These are phyloP conservation scores for Dactylellina drechsleri DNA, from an alignment of 2,329 filamentous ascomycete genomes.

Conservation along the genomic window DNA sequence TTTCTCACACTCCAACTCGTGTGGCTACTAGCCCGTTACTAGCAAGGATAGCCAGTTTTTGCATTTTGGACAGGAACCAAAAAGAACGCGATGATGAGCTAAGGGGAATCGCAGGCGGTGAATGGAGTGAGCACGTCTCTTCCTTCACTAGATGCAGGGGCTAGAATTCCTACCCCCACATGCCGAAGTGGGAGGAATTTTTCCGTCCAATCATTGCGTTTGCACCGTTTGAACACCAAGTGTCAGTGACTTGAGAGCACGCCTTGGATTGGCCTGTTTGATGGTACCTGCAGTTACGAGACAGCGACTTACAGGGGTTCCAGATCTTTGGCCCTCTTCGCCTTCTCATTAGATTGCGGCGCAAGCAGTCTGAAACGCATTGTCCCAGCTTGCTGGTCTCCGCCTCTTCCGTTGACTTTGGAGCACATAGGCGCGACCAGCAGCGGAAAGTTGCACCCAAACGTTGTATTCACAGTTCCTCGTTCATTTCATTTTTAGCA, in stretches of 20 bases:
- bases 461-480: constrained; percentile 14
- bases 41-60: constrained; percentile 25
- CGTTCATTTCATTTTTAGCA: constrained; percentile 1
- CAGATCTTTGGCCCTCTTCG: constrained; percentile 35
- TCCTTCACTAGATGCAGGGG: constrained; percentile 32
- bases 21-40: constrained; percentile 53
- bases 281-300: constrained; percentile 52
- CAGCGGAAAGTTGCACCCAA: not conserved
- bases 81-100: constrained; percentile 50
- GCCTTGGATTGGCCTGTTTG: constrained; percentile 44
- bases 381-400: constrained; percentile 18
- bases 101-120: constrained; percentile 27
- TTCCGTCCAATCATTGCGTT: constrained; percentile 39
- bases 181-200: constrained; percentile 23
- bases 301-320: constrained; percentile 40
- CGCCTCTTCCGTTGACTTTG: constrained; percentile 12
- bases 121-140: constrained; percentile 12
- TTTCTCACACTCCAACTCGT: constrained; percentile 29
- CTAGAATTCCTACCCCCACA: constrained; percentile 30
- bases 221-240: constrained; percentile 15
- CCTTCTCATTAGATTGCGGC: constrained; percentile 52
- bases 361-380: constrained; percentile 47
- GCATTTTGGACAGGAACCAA: constrained; percentile 38
- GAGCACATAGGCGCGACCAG: not conserved
- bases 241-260: constrained; percentile 42